phyloP scores from a whole-genome alignment of 257 asterid genomes.

The Solanum bukasovii region DNA sequence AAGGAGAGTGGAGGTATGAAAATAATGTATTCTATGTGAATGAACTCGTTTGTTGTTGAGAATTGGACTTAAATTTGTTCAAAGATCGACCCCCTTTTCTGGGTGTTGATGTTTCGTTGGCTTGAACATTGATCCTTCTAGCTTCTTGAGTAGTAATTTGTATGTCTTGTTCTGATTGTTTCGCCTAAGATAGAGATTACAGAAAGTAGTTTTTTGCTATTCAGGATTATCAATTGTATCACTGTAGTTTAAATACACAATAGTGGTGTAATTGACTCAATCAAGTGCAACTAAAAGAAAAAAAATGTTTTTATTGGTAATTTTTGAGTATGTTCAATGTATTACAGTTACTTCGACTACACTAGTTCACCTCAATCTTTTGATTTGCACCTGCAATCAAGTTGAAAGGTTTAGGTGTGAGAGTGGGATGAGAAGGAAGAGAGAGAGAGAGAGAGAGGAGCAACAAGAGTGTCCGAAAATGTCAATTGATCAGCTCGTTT shows the following conservation, averaged over 20 bases:
- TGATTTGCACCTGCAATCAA: neutral
- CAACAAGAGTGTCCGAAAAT: no score
- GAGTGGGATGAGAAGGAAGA: neutral
- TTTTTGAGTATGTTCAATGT: neutral
- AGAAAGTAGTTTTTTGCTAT: neutral
- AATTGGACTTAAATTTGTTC: neutral
- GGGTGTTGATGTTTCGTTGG: neutral
- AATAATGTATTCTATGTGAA: neutral
- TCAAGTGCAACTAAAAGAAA: neutral
- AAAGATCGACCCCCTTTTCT: neutral
- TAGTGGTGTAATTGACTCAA: neutral
- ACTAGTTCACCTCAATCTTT: neutral
- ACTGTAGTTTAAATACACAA: neutral
- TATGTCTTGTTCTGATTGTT: neutral
- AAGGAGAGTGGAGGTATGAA: conserved; percentile 85
- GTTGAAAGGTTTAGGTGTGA: neutral
- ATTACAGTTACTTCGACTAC: neutral
- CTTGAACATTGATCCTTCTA: neutral
- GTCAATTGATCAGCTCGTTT: no score
- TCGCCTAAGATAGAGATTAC: neutral
- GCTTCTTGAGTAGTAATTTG: neutral
- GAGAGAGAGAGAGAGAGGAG: neutral
- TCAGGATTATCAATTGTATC: neutral
- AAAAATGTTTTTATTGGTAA: neutral
- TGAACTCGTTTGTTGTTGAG: neutral